Evolutionary conservation across 169 alveolate genomes (phyloP).

Genomic region (Haemoproteus tartakovskyi): DNA sequence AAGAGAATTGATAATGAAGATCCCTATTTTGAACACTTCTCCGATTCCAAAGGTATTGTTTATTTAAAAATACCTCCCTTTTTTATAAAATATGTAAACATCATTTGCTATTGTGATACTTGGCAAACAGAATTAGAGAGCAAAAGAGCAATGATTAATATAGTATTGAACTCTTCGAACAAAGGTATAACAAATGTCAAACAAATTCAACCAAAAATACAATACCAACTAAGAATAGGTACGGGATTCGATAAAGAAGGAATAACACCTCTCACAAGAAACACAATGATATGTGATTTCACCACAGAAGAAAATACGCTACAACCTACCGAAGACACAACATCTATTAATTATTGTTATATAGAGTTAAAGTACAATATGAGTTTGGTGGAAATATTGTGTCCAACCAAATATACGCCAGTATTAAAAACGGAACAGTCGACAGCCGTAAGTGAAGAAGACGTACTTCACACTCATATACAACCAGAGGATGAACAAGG

Average conservation of each 20-base stretch:
- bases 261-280: constrained; percentile 5
- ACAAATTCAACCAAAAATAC: background rate
- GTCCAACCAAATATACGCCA: too few species aligned
- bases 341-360: constrained; percentile 13
- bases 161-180: constrained; percentile 31
- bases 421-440: too few species aligned
- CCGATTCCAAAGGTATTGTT: constrained; percentile 25
- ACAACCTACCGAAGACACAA: background rate
- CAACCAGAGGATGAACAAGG: too few species aligned
- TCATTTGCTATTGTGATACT: constrained; percentile 37
- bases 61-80: constrained; percentile 47
- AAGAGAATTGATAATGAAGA: background rate
- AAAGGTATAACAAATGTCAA: background rate
- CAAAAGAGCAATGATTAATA: background rate
- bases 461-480: too few species aligned
- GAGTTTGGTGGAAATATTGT: constrained; percentile 9
- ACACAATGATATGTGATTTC: constrained; percentile 42
- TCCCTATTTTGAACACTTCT: constrained; percentile 7
- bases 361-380: constrained; percentile 21
- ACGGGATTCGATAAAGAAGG: background rate
- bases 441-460: too few species aligned
- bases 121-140: background rate
- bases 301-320: constrained; percentile 15
- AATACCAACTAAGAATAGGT: constrained; percentile 19
- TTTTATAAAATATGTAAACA: background rate